Base-by-base conservation (phyloP, 2,329 filamentous ascomycete species). In the Cercospora janseana region DNA sequence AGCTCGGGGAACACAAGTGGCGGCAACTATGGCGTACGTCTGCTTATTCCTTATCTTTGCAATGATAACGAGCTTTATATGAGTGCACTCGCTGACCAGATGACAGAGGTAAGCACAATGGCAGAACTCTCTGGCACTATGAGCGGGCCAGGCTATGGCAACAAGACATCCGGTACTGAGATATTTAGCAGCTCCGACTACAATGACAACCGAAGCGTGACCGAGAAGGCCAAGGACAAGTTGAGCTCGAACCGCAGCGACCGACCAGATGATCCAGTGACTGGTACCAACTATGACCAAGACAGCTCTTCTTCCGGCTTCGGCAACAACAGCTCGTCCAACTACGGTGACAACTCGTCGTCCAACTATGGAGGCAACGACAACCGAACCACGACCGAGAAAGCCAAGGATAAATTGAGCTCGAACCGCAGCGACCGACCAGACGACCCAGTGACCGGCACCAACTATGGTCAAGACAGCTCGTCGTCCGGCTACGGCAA, bases 151-250 rank as follows among this genome's bases (percentile, higher is more conserved):
- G 48, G 46, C 9, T 52, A 29, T 8, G 43, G 52, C 23, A 47
- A 46, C 24, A 51, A 49, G 13, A 38, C 45, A 13, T 51, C 32
- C 9, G 31, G 35, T 9, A 50, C 18, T 27, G 46, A 20, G 23
- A 46, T 35, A 16, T 38, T 42, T 26, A 23, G 20, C 18, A 31
- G 47, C 21, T 46, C 46, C 34, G 35, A 52, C 29, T 35, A 29
- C 18, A 50, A 21, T 12, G 52, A 13, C 21, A 29, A 29, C 10
- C 27, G 51, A n/a, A 32, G 31, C 26, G 13, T 49, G 13, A 40
- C 35, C 35, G 42, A 46, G n/a, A 48, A 46, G 46, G 41, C 37
- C 68, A 91, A 96, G 76, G 50, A 52, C 35, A 51, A 55, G 23
- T 9, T 52, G 15, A 15, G 32, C 27, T 35, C 40, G 29, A 41